Percentiles rank a stretch among this genome's conserved stretches.
phyloP scores from a whole-genome alignment of 1,139 yeast genomes.

The Barnettozyma hawaiiensis region DNA sequence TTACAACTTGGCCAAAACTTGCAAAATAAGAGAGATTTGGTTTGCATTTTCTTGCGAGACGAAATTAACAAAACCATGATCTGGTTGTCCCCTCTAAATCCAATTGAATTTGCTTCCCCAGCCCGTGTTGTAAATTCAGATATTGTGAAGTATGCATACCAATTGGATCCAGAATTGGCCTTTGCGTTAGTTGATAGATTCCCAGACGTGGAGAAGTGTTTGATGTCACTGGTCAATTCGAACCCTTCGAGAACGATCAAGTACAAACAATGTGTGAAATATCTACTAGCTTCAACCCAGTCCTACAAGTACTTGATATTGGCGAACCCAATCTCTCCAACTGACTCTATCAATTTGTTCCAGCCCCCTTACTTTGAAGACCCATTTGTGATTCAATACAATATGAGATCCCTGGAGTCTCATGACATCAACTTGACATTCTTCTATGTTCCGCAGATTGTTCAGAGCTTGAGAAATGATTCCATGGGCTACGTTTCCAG shows the following conservation, averaged over 20 bases:
- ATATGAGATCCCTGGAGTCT: constrained; percentile 83
- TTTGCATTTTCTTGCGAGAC: constrained; percentile 62
- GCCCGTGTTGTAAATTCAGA: constrained; percentile 23
- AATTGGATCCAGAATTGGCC: constrained; percentile 68
- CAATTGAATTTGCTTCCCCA: constrained; percentile 32
- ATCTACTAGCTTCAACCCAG: constrained; percentile 42
- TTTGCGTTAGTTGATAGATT: constrained; percentile 63
- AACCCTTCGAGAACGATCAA: constrained; percentile 59
- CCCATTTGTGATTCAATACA: constrained; percentile 72
- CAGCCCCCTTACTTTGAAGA: constrained; percentile 68
- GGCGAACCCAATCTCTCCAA: constrained; percentile 68
- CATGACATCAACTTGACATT: constrained; percentile 88
- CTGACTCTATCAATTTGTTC: constrained; percentile 81
- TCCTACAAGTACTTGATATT: constrained; percentile 25
- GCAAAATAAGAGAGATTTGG: constrained; percentile 44
- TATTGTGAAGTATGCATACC: constrained; percentile 49
- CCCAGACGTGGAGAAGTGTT: constrained; percentile 37
- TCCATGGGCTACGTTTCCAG: constrained; percentile 78
- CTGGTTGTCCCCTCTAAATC: constrained; percentile 72
- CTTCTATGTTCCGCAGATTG: constrained; percentile 97
- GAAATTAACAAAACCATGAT: constrained; percentile 69
- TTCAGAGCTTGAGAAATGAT: constrained; percentile 84
- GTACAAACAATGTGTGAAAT: constrained; percentile 61
- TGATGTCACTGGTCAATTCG: constrained; percentile 43
- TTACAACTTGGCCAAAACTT: constrained; percentile 23